These are phyloP conservation scores for Malus hybrid DNA, from an alignment of 331 rosid species.

Conservation along the genomic window DNA sequence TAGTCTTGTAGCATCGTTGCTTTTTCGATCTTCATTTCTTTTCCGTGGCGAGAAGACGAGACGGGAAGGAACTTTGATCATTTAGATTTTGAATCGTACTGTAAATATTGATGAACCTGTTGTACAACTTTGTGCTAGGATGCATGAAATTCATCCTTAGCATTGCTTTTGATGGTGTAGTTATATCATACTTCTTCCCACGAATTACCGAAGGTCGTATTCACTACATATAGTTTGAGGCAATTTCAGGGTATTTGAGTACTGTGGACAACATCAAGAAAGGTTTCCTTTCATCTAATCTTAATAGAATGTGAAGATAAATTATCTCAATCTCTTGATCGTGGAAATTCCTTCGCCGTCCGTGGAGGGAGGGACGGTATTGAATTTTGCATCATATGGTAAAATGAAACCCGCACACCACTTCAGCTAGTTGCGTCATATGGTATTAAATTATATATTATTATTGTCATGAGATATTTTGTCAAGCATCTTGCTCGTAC, in stretches of 20 bases:
- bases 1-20: background rate
- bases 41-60: background rate
- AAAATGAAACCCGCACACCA: background rate
- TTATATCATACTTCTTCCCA: background rate
- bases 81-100: background rate
- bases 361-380: background rate
- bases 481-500: no score
- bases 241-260: background rate
- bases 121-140: background rate
- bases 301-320: background rate
- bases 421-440: background rate
- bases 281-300: background rate
- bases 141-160: no score
- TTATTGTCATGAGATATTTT: no score
- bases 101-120: background rate
- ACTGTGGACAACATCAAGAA: background rate
- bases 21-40: background rate
- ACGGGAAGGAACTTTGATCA: background rate
- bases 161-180: background rate
- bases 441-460: no score
- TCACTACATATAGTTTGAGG: background rate
- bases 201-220: background rate
- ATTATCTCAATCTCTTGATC: background rate
- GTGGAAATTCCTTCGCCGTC: background rate
- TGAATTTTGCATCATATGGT: background rate